These are phyloP conservation scores for Komagataea norvegica DNA, from an alignment of 1,139 yeast genomes.

Conservation along the genomic window DNA sequence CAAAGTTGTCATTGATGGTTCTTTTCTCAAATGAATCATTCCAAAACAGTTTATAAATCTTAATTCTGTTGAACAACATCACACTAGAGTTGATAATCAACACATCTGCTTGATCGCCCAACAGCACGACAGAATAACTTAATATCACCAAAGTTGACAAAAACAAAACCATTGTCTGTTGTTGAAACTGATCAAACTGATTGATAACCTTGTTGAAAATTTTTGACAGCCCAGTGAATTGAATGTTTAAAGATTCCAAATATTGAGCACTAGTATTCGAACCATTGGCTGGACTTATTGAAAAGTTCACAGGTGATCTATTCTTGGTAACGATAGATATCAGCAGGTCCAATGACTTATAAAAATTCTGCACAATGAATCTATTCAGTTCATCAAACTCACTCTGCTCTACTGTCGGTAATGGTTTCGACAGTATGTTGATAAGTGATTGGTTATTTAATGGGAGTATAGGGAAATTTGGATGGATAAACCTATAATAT, in stretches of 20 bases:
- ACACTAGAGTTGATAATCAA: conserved; percentile 30
- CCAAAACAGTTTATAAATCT: conserved; percentile 38
- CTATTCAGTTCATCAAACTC: conserved; percentile 37
- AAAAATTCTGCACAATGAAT: conserved; percentile 46
- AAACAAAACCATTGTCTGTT: conserved; percentile 35
- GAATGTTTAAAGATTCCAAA: conserved; percentile 9
- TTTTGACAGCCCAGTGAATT: conserved; percentile 15
- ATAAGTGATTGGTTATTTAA: conserved; percentile 37
- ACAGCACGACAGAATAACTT: conserved; percentile 50
- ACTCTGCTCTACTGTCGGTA: conserved; percentile 25
- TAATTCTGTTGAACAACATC: conserved; percentile 56
- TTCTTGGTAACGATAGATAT: conserved; percentile 35
- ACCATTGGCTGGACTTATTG: too few relatives aligned
- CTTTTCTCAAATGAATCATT: conserved; percentile 6
- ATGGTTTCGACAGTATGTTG: conserved; percentile 32
- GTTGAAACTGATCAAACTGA: conserved; percentile 25
- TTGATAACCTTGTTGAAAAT: conserved; percentile 13
- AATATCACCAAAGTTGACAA: conserved; percentile 46
- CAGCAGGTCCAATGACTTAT: conserved; percentile 45
- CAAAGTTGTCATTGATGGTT: conserved; percentile 27
- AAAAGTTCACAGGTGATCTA: too few relatives aligned
- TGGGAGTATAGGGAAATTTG: conserved; percentile 55
- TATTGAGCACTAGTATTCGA: conserved; percentile 3
- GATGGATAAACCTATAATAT: conserved; percentile 53
- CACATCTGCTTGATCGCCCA: conserved; percentile 20